phyloP scores from a whole-genome alignment of 2,329 filamentous ascomycete species.

The Xylariaceae sp. region DNA sequence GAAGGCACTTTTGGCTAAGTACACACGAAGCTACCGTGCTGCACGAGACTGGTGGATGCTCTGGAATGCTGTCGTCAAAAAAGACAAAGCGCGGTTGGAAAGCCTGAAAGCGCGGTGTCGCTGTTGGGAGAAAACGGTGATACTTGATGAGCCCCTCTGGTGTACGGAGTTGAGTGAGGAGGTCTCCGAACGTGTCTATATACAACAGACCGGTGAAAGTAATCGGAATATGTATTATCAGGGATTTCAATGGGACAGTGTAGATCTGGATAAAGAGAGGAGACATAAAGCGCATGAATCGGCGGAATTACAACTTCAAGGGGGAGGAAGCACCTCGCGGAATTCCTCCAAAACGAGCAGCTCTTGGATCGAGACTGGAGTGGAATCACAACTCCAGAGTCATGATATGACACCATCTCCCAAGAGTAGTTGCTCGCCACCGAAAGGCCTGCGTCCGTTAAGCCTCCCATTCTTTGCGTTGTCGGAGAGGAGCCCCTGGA shows the following conservation, averaged over 20 bases:
- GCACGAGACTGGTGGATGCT: conserved; percentile 28
- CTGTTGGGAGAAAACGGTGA: neutral
- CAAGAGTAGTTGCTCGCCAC: neutral
- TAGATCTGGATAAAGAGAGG: neutral
- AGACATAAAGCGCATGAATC: neutral
- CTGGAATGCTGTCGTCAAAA: conserved; percentile 18
- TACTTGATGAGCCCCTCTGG: neutral
- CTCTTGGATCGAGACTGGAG: no score
- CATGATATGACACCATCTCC: neutral
- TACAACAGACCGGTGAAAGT: no score
- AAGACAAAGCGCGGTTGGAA: conserved; percentile 3
- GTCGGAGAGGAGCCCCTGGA: neutral
- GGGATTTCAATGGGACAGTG: neutral
- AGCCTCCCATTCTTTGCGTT: neutral
- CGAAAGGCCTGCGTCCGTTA: neutral
- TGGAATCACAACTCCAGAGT: neutral
- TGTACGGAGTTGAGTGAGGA: neutral
- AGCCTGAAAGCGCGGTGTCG: neutral
- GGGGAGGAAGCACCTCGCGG: no score
- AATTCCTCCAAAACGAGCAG: no score
- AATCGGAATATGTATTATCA: no score
- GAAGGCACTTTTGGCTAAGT: conserved; percentile 24
- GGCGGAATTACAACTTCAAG: no score
- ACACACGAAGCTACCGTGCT: conserved; percentile 16
- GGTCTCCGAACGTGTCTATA: neutral